phyloP scores from a whole-genome alignment of 2,329 filamentous ascomycete genomes.

The Coniochaeta sp. region DNA sequence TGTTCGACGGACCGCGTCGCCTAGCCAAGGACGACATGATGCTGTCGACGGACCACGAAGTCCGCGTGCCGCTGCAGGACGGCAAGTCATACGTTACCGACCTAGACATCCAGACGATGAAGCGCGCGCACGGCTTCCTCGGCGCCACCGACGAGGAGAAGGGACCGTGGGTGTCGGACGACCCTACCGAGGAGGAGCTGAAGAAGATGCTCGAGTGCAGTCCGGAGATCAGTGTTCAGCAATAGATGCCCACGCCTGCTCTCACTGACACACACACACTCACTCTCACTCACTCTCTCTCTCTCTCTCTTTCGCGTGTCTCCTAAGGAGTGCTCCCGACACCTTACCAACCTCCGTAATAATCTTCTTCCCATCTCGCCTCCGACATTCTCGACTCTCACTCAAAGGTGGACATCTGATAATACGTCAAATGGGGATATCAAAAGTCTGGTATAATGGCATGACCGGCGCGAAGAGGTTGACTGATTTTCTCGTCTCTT shows the following conservation, averaged over 20 bases:
- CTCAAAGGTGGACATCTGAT: background rate
- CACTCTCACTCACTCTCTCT: too few species aligned
- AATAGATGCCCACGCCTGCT: slow-evolving; percentile 2
- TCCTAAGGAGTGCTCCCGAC: background rate
- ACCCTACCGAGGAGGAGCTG: slow-evolving; percentile 55
- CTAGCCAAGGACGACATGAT: slow-evolving; percentile 99
- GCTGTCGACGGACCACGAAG: slow-evolving; percentile 91
- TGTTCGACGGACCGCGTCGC: slow-evolving; percentile 81
- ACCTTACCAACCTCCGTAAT: background rate
- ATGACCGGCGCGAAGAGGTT: slow-evolving; percentile 16
- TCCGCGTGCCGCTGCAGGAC: slow-evolving; percentile 73
- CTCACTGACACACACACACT: too few species aligned
- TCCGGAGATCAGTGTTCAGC: slow-evolving; percentile 12
- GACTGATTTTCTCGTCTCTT: background rate
- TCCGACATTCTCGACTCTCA: slow-evolving; percentile 1
- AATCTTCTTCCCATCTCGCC: slow-evolving; percentile 1
- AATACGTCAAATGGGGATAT: background rate
- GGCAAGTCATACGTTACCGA: slow-evolving; percentile 82
- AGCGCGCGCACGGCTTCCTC: slow-evolving; percentile 78
- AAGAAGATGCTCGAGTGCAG: slow-evolving; percentile 51
- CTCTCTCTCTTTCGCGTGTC: background rate
- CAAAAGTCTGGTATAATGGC: slow-evolving; percentile 7
- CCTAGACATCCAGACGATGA: slow-evolving; percentile 83
- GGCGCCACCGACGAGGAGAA: slow-evolving; percentile 79
- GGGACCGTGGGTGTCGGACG: slow-evolving; percentile 73